Conservation (phyloP, 2,329 filamentous ascomycete genomes). For the Clarireedia paspali region DNA sequence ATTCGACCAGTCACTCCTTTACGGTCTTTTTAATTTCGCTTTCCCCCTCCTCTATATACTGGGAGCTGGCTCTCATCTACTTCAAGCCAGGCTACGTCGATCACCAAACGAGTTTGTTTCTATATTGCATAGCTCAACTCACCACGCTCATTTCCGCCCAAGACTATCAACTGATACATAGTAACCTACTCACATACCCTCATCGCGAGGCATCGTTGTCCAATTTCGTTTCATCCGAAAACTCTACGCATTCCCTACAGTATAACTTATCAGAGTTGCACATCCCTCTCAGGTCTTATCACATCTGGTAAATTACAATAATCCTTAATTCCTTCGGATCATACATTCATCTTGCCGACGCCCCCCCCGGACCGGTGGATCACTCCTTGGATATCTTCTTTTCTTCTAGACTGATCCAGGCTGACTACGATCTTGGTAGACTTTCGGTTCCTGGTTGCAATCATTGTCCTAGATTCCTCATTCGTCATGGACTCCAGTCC, state of each 20-base stretch:
- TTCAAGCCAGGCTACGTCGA: conserved; percentile 32
- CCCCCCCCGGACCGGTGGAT: conserved; percentile 19
- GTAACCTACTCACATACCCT: conserved; percentile 31
- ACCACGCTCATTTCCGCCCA: conserved; percentile 33
- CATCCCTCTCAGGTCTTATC: conserved; percentile 26
- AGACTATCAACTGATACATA: conserved; percentile 24
- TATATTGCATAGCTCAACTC: conserved; percentile 34
- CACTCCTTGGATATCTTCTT: conserved; percentile 11
- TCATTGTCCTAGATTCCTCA: conserved; percentile 23
- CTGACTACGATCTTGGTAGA: conserved; percentile 29
- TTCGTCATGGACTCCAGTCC: conserved; percentile 44
- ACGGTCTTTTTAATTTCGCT: conserved; percentile 34
- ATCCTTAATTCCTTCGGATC: conserved; percentile 12
- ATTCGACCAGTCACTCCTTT: conserved; percentile 46
- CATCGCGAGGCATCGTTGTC: conserved; percentile 34
- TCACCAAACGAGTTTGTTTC: conserved; percentile 37
- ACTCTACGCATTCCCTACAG: conserved; percentile 34
- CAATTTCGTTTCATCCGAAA: conserved; percentile 30
- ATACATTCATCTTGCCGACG: conserved; percentile 5
- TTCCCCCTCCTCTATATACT: conserved; percentile 40
- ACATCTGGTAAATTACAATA: conserved; percentile 25
- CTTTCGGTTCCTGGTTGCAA: conserved; percentile 17
- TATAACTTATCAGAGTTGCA: conserved; percentile 32
- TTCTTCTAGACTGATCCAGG: conserved; percentile 17
- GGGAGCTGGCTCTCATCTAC: conserved; percentile 50